These are phyloP conservation scores for Collariella sp. DNA, from an alignment of 495 filamentous ascomycete genomes.

Conservation along the genomic window DNA sequence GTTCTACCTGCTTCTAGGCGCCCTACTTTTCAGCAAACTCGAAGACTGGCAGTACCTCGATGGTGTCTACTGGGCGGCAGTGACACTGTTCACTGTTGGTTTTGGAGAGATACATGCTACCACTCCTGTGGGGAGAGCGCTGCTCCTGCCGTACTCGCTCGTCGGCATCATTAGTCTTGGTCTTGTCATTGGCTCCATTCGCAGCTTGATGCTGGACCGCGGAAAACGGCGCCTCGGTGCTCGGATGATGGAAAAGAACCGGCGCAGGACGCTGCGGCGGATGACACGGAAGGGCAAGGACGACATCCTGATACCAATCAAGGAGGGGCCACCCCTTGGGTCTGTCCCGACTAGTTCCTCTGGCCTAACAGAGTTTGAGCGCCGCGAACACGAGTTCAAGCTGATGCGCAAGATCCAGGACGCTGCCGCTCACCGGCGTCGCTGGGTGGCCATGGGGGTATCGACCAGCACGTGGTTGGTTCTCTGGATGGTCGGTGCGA, in stretches of 20 bases:
- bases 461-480: conserved; percentile 58
- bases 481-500: conserved; percentile 72
- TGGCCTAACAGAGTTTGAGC: conserved; percentile 44
- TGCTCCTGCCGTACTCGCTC: conserved; percentile 74
- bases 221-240: conserved; percentile 62
- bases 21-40: conserved; percentile 59
- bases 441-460: conserved; percentile 58
- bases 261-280: conserved; percentile 45
- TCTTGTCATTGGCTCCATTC: conserved; percentile 76
- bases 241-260: conserved; percentile 61
- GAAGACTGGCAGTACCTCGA: conserved; percentile 77
- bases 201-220: conserved; percentile 68
- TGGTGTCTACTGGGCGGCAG: conserved; percentile 74
- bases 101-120: conserved; percentile 59
- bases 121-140: conserved; percentile 47
- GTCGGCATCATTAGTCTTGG: conserved; percentile 75
- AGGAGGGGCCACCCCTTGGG: conserved; percentile 9
- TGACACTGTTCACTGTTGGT: conserved; percentile 78
- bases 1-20: conserved; percentile 65
- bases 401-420: conserved; percentile 75
- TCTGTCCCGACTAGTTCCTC: neutral
- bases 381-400: conserved; percentile 65
- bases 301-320: conserved; percentile 43
- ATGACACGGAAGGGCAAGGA: conserved; percentile 42
- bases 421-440: conserved; percentile 50